phyloP scores from a whole-genome alignment of 2,329 filamentous ascomycete genomes.

The Daldinia sp. region DNA sequence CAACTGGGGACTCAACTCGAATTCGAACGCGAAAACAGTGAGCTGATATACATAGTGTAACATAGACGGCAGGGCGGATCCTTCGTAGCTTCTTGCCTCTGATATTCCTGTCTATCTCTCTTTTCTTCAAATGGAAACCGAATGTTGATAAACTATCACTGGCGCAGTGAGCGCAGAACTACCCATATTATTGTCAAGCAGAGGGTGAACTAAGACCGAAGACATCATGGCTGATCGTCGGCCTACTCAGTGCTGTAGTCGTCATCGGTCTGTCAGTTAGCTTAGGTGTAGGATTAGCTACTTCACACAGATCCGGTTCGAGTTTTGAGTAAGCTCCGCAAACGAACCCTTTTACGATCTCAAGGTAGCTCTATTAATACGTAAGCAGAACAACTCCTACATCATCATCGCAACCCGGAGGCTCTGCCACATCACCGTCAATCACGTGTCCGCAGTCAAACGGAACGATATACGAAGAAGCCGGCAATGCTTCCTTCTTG shows the following conservation, averaged over 20 bases:
- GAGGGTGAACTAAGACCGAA: slow-evolving; percentile 30
- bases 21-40: background rate
- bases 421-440: slow-evolving; percentile 20
- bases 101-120: background rate
- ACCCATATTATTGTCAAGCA: slow-evolving; percentile 2
- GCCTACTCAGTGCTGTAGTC: slow-evolving; percentile 38
- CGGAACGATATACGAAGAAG: slow-evolving; percentile 45
- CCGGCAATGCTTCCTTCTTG: slow-evolving; percentile 39
- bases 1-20: slow-evolving; percentile 1
- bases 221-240: slow-evolving; percentile 42
- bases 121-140: slow-evolving; percentile 5
- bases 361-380: background rate
- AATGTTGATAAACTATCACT: background rate
- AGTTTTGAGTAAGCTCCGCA: background rate
- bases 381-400: background rate
- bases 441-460: slow-evolving; percentile 47
- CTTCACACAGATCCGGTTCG: slow-evolving; percentile 4
- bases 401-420: slow-evolving; percentile 5
- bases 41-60: background rate
- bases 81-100: slow-evolving; percentile 8
- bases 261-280: slow-evolving; percentile 41
- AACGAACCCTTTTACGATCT: background rate
- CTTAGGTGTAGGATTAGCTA: slow-evolving; percentile 39
- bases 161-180: slow-evolving; percentile 9
- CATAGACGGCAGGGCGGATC: slow-evolving; percentile 1